Evolutionary conservation across 495 filamentous ascomycete species (phyloP).

Genomic region (Delitschia confertaspora): DNA sequence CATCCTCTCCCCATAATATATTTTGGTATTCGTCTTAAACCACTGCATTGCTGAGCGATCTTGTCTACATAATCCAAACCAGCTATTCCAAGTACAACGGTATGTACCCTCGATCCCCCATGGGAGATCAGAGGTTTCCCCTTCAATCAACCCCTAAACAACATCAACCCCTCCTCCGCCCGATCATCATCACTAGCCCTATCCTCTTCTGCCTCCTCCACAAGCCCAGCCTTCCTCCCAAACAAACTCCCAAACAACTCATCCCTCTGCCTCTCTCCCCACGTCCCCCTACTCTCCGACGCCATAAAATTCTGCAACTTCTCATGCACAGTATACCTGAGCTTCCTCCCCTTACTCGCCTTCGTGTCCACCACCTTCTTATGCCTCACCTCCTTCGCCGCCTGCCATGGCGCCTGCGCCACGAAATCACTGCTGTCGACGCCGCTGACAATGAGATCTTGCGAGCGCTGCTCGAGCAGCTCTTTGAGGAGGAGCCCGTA

Average conservation of each 20-base stretch:
- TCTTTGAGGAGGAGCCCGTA: slow-evolving; percentile 88
- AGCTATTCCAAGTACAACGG: no score
- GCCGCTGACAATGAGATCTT: slow-evolving; percentile 37
- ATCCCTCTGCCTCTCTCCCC: slow-evolving; percentile 70
- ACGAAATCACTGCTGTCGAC: slow-evolving; percentile 34
- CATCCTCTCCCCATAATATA: no score
- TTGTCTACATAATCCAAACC: no score
- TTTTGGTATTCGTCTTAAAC: no score
- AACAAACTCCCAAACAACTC: slow-evolving; percentile 85
- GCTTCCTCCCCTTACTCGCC: slow-evolving; percentile 89
- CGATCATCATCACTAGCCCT: slow-evolving; percentile 43
- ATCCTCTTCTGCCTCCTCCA: slow-evolving; percentile 58
- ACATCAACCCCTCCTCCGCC: slow-evolving; percentile 61
- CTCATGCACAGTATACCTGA: slow-evolving; percentile 89
- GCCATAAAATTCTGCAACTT: slow-evolving; percentile 98
- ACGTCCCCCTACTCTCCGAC: slow-evolving; percentile 66
- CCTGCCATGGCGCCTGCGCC: slow-evolving; percentile 48
- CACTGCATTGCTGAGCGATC: no score
- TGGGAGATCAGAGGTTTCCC: no score
- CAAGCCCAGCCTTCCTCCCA: slow-evolving; percentile 64
- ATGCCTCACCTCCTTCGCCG: slow-evolving; percentile 62
- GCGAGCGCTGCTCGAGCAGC: slow-evolving; percentile 75
- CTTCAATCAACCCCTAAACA: slow-evolving; percentile 33
- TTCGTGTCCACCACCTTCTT: slow-evolving; percentile 82
- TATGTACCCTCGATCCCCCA: no score